Evolutionary conservation across 179 eudicot genomes (phyloP).

Genomic region (Silene coronaria): DNA sequence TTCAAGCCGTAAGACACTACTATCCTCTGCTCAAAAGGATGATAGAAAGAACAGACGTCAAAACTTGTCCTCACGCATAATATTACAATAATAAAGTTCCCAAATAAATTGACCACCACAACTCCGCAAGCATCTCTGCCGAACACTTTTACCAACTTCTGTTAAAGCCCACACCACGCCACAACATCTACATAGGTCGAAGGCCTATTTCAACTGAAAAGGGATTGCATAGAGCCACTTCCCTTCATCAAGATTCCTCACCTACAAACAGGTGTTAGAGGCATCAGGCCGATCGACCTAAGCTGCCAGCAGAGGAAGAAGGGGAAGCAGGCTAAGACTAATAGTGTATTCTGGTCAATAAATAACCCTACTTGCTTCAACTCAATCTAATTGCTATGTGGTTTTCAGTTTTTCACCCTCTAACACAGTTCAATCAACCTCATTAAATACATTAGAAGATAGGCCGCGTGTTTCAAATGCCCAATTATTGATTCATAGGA

Average conservation of each 20-base stretch:
- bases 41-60: neutral
- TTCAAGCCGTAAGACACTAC: neutral
- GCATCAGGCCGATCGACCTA: too few relatives aligned
- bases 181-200: neutral
- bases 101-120: neutral
- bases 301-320: too few relatives aligned
- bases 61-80: neutral
- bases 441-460: neutral
- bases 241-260: neutral
- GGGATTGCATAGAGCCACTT: neutral
- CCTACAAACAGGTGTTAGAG: too few relatives aligned
- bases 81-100: neutral
- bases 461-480: neutral
- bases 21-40: neutral
- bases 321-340: neutral
- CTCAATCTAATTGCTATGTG: neutral
- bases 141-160: neutral
- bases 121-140: neutral
- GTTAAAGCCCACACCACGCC: neutral
- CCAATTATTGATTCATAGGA: neutral
- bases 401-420: neutral
- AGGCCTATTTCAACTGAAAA: too few relatives aligned
- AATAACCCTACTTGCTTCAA: neutral
- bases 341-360: neutral
- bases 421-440: neutral